Percentiles rank a stretch among this genome's conserved stretches.
These are phyloP conservation scores for Lanmaoa pseudosensibilis DNA, from an alignment of 768 basidiomycete genomes.

Conservation along the genomic window DNA sequence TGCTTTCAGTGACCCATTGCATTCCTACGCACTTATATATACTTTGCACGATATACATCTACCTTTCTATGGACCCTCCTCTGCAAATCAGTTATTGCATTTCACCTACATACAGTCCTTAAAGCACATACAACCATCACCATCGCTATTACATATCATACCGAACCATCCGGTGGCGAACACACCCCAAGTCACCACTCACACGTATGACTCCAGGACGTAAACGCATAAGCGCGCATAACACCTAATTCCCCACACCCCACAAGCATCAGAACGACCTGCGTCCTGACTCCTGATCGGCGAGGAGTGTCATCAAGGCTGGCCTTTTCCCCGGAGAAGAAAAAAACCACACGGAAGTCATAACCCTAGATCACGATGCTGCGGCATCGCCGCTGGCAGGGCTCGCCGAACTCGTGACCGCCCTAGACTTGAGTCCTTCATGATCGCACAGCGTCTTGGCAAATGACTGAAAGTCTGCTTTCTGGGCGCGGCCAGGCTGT, in stretches of 20 bases:
- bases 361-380: conserved; percentile 14
- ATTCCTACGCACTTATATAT: not conserved
- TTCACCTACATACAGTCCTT: conserved; percentile 5
- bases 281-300: conserved; percentile 21
- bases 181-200: not conserved
- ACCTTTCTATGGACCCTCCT: not conserved
- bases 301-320: conserved; percentile 2
- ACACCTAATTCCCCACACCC: conserved; percentile 19
- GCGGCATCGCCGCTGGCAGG: conserved; percentile 4
- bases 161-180: conserved; percentile 10
- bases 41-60: not conserved
- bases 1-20: not conserved
- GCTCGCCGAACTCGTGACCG: not conserved
- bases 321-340: not conserved
- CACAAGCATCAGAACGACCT: conserved; percentile 17
- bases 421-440: conserved; percentile 30
- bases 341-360: not conserved
- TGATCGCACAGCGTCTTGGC: conserved; percentile 44
- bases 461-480: conserved; percentile 56
- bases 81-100: not conserved
- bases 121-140: conserved; percentile 1
- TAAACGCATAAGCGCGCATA: conserved; percentile 5
- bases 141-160: conserved; percentile 22
- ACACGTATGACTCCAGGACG: conserved; percentile 6
- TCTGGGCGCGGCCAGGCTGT: conserved; percentile 43